Conservation (phyloP, 441 rosid genomes). For the Kokia cookei region DNA sequence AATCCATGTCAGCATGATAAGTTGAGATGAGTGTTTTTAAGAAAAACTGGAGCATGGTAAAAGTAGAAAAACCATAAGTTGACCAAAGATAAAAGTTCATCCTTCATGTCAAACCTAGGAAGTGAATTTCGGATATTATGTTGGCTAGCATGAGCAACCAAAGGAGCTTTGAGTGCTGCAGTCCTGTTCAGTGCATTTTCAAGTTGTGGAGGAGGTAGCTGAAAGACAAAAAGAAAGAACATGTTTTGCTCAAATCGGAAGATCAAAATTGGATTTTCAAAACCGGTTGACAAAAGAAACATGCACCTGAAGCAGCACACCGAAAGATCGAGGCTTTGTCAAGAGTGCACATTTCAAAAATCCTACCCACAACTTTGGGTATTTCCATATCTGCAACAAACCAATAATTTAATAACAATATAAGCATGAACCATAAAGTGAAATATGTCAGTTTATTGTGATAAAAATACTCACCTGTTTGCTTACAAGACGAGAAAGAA, state of each 20-base stretch:
- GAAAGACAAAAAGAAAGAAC: slow-evolving; percentile 19
- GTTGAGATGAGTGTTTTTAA: too few relatives aligned
- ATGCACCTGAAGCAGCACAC: slow-evolving; percentile 89
- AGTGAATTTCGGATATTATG: slow-evolving; percentile 69
- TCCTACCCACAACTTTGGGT: slow-evolving; percentile 98
- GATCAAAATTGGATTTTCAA: not conserved
- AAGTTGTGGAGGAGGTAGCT: slow-evolving; percentile 95
- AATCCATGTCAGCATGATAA: too few relatives aligned
- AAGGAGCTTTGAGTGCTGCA: slow-evolving; percentile 68
- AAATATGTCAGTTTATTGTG: slow-evolving; percentile 10
- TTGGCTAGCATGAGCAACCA: slow-evolving; percentile 84
- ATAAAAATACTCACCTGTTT: slow-evolving; percentile 68
- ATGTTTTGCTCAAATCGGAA: not conserved
- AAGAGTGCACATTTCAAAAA: slow-evolving; percentile 84
- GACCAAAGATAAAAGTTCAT: not conserved
- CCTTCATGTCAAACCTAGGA: slow-evolving; percentile 52
- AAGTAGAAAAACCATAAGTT: too few relatives aligned
- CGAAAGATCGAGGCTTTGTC: slow-evolving; percentile 91
- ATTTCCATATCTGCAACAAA: slow-evolving; percentile 85
- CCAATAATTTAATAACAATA: slow-evolving; percentile 9
- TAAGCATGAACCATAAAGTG: slow-evolving; percentile 1
- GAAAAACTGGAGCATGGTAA: too few relatives aligned
- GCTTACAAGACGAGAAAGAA: slow-evolving; percentile 91
- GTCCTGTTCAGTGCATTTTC: slow-evolving; percentile 83
- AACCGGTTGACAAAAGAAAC: slow-evolving; percentile 7